Percentiles rank a stretch among this genome's conserved stretches.
phyloP scores from a whole-genome alignment of 2,329 filamentous ascomycete species.

The Colletotrichum kahawae region DNA sequence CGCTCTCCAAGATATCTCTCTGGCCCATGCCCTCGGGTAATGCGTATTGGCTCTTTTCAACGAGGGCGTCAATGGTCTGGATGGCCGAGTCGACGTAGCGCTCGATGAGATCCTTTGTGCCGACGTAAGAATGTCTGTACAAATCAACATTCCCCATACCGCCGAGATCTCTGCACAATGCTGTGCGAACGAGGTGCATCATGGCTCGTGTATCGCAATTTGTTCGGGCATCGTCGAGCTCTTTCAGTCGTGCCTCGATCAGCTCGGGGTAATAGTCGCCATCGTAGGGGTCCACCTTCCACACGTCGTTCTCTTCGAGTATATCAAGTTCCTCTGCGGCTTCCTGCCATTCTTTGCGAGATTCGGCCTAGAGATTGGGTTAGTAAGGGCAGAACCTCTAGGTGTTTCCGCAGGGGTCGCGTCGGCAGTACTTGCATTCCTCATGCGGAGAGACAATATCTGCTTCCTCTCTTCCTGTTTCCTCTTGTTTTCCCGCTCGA shows the following conservation, averaged over 20 bases:
- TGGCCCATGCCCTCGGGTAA: slow-evolving; percentile 61
- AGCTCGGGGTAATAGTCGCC: slow-evolving; percentile 74
- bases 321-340: slow-evolving; percentile 79
- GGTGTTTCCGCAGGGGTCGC: not conserved
- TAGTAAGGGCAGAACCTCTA: not conserved
- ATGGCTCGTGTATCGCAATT: slow-evolving; percentile 77
- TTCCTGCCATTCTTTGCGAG: slow-evolving; percentile 73
- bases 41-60: slow-evolving; percentile 61
- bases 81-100: slow-evolving; percentile 82
- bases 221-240: slow-evolving; percentile 76
- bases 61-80: slow-evolving; percentile 73
- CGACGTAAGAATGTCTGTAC: slow-evolving; percentile 84
- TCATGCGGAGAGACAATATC: slow-evolving; percentile 67
- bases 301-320: slow-evolving; percentile 79
- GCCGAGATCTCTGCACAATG: slow-evolving; percentile 80
- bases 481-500: slow-evolving; percentile 52
- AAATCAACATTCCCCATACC: slow-evolving; percentile 84
- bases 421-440: slow-evolving; percentile 57
- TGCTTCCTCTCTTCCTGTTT: slow-evolving; percentile 64
- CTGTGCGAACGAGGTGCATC: slow-evolving; percentile 81
- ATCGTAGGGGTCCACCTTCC: slow-evolving; percentile 72
- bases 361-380: slow-evolving; percentile 61
- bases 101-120: slow-evolving; percentile 88
- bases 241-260: slow-evolving; percentile 70
- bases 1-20: slow-evolving; percentile 66